Evolutionary conservation across 441 rosid genomes (phyloP), one percentile per base, ranked within the genome.

Genomic region (Erodium trifolium): DNA sequence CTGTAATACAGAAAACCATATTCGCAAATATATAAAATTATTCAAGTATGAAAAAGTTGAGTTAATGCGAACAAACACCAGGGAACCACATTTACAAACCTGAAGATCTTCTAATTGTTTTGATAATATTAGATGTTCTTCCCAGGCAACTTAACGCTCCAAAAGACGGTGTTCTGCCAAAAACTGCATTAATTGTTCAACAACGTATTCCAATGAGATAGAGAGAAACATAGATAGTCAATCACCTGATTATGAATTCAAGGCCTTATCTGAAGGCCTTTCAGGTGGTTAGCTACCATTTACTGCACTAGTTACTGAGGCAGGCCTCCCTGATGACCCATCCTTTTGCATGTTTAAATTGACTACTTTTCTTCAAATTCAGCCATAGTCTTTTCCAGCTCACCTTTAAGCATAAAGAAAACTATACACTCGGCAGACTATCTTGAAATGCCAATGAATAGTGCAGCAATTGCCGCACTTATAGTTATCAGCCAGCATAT

Each of bases 291-390:
- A 75, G 75, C 67, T 87, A 74, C 97, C 97, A 77, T 88, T 92
- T 67, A 74, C 83, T 8, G 84, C 78, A 76, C 82, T 78, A 29
- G 92, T 81, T 60, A 82, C 72, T 13, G 88, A 74, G 70, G 76
- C 76, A 74, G 80, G 85, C 73, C 75, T 17, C 67, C 85, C 91
- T 71, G 86, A 83, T 27, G 89, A 88, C 27, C 82, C 84, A 80
- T 89, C 96, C 82, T 87, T 94, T 75, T 90, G 94, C 97, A 90
- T 92, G 77, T 78, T 87, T 75, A 87, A 77, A 79, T 75, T 83
- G 68, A 94, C 82, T 77, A 92, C 75, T 78, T 90, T 94, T 88
- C 98, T 84, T 94, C 97, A 59, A 92, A 94, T 80, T 90, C 93
- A 66, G 85, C 84, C 87, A 84, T 84, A 76, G 71, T 81, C 83